A percentile compares a stretch with the other conserved stretches of the same genome.
phyloP scores from a whole-genome alignment of 2,329 filamentous ascomycete species.

The Cytospora mali region DNA sequence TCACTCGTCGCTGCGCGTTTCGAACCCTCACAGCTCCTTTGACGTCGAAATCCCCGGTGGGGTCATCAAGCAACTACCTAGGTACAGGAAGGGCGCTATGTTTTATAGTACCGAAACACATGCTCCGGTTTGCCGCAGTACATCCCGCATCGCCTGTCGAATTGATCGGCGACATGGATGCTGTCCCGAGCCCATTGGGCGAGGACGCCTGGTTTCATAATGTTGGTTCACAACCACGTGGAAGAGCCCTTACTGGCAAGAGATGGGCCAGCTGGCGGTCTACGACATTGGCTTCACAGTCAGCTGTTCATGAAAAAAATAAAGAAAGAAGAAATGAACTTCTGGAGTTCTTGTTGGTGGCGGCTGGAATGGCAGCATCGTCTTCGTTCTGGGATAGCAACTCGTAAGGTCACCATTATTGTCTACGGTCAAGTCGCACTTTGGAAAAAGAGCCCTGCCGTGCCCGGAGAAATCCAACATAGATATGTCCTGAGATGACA shows the following conservation, averaged over 20 bases:
- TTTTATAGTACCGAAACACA: neutral
- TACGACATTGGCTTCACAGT: neutral
- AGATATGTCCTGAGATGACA: neutral
- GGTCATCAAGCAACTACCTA: neutral
- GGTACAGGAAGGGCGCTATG: too few relatives aligned
- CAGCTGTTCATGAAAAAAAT: neutral
- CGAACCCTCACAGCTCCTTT: neutral
- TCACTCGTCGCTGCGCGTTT: conserved; percentile 18
- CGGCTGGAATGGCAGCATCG: neutral
- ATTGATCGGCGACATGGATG: neutral
- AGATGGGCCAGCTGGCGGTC: neutral
- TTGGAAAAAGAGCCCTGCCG: neutral
- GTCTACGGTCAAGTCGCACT: neutral
- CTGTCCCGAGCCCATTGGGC: neutral
- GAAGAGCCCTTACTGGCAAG: neutral
- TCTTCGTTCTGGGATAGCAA: neutral
- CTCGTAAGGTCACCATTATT: neutral
- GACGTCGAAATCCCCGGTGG: conserved; percentile 2
- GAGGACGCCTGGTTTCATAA: neutral
- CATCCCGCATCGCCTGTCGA: neutral
- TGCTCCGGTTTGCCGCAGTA: too few relatives aligned
- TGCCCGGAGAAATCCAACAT: neutral
- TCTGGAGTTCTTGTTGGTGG: neutral
- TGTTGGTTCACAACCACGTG: neutral
- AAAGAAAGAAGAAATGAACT: too few relatives aligned